Base-by-base conservation (phyloP, 2,329 filamentous ascomycete species). In the Cladosporium cucumerinum region DNA sequence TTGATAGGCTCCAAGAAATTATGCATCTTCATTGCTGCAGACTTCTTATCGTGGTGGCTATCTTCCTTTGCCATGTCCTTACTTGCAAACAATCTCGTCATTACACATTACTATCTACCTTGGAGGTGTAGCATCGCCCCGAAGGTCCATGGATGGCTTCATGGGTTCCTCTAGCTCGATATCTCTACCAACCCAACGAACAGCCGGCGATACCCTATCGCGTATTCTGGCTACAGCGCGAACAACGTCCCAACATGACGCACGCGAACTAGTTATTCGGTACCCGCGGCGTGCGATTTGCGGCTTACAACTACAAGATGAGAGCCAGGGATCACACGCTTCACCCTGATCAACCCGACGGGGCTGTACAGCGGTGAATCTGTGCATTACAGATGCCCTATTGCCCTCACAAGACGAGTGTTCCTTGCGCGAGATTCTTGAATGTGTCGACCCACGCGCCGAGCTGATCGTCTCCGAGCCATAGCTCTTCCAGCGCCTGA, bases 351-450 rank as follows among this genome's bases (percentile, higher is more conserved):
- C 8, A 32, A 21, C 12, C 3, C 28, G 14, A n/a, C 11, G 51
- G 23, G 14, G 51, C 8, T 30, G 18, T 18, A 18, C n/a, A 30
- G 16, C 18, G 16, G 25, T 32, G 4, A 11, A 11, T 28, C 7
- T 3, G 12, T 32, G 51, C 51, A 28, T 5, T 16, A 10, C 5
- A 18, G 49, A 11, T n/a, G 49, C 23, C 49, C 14, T 28, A 11
- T 8, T 32, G 18, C 23, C 21, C 23, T 55, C 34, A 62, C 18
- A 62, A 51, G n/a, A 62, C 60, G 2, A 62, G 60, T 25, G 60
- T 62, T 5, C 49, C 49, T 43, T 54, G 60, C 11, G 60, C 48
- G 39, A 62, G 48, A 23, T 62, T 62, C n/a, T 32, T 54, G 60
- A 62, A 62, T 2, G 49, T 62, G n/a, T 62, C 48, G 14, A n/a